phyloP scores from a whole-genome alignment of 2,329 filamentous ascomycete species.

The Exophiala calicioides region DNA sequence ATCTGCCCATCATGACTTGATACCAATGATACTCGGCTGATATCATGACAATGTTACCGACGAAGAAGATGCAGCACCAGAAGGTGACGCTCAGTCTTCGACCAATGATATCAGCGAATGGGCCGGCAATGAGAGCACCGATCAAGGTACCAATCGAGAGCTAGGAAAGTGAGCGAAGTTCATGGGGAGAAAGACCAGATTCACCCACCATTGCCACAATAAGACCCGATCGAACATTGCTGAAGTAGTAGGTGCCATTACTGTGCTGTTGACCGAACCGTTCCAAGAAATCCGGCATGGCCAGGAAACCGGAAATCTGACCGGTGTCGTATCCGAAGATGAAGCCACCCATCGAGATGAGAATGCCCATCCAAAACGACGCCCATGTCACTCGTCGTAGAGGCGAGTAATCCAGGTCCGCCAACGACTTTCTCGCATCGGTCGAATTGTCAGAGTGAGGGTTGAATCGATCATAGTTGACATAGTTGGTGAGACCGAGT shows the following conservation, averaged over 20 bases:
- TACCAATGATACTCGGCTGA: constrained; percentile 57
- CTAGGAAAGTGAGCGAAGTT: constrained; percentile 25
- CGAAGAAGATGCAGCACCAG: constrained; percentile 44
- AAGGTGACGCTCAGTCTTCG: constrained; percentile 44
- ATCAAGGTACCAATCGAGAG: constrained; percentile 75
- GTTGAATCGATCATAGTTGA: constrained; percentile 28
- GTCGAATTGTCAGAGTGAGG: constrained; percentile 20
- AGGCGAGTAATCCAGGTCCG: constrained; percentile 31
- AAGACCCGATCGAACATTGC: constrained; percentile 44
- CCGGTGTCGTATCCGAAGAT: constrained; percentile 46
- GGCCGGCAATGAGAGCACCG: constrained; percentile 61
- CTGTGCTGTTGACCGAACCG: constrained; percentile 43
- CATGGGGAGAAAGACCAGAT: neutral
- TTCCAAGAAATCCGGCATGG: constrained; percentile 43
- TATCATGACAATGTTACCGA: constrained; percentile 48
- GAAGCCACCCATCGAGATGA: constrained; percentile 51
- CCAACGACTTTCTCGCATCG: constrained; percentile 28
- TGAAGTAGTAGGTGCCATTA: constrained; percentile 43
- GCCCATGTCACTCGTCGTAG: constrained; percentile 38
- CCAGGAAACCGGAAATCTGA: constrained; percentile 48
- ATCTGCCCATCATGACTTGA: constrained; percentile 64
- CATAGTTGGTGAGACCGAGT: constrained; percentile 26
- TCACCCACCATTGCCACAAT: constrained; percentile 44
- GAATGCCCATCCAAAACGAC: constrained; percentile 44
- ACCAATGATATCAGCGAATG: constrained; percentile 47